Evolutionary conservation across 768 basidiomycete species (phyloP).

Genomic region (Serpula lacrymans): DNA sequence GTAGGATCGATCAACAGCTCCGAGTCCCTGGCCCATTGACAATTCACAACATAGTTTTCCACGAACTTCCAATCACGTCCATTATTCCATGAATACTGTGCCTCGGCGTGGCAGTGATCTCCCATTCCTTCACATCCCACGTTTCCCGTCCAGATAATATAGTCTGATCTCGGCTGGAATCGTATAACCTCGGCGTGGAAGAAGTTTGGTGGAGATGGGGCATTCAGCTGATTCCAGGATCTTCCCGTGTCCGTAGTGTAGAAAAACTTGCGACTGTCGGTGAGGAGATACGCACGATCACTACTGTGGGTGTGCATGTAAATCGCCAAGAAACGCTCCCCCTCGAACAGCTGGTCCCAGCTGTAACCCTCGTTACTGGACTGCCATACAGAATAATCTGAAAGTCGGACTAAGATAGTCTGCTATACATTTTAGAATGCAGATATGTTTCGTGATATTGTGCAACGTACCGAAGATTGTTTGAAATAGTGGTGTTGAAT

Average conservation of each 20-base stretch:
- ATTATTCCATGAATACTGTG: conserved; percentile 72
- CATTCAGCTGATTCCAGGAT: conserved; percentile 55
- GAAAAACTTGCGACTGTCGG: conserved; percentile 55
- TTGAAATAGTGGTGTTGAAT: conserved; percentile 84
- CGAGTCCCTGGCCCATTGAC: conserved; percentile 86
- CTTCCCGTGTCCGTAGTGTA: conserved; percentile 83
- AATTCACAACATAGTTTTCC: conserved; percentile 86
- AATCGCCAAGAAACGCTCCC: conserved; percentile 72
- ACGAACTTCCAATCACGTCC: conserved; percentile 74
- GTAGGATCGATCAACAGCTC: conserved; percentile 76
- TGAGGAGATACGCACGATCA: conserved; percentile 91
- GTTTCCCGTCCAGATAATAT: conserved; percentile 87
- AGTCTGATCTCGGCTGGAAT: conserved; percentile 86
- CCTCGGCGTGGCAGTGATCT: conserved; percentile 67
- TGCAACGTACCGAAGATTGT: conserved; percentile 56
- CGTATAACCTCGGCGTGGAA: conserved; percentile 75
- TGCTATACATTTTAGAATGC: conserved; percentile 21
- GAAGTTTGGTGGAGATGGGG: conserved; percentile 74
- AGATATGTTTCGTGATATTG: not conserved
- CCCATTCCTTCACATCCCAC: conserved; percentile 51
- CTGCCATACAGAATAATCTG: conserved; percentile 84
- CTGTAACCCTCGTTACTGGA: conserved; percentile 93
- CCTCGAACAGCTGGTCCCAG: conserved; percentile 68
- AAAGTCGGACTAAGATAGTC: conserved; percentile 81
- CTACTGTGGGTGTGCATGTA: conserved; percentile 78